These are phyloP conservation scores for Coniosporium uncinatum DNA, from an alignment of 2,329 filamentous ascomycete species.

Conservation along the genomic window DNA sequence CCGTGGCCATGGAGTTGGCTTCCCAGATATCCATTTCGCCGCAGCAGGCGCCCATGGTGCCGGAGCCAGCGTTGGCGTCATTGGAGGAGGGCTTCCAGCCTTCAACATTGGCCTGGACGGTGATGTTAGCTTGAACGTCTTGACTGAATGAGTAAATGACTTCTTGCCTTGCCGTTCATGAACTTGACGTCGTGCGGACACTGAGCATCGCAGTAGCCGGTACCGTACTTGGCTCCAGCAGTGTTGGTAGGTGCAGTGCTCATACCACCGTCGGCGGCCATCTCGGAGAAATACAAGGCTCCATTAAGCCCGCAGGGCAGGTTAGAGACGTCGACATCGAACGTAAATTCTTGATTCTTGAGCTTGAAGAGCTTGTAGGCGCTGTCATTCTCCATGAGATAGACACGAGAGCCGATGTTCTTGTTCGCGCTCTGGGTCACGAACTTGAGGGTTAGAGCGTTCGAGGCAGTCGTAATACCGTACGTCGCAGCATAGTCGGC, in stretches of 20 bases:
- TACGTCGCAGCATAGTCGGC: conserved; percentile 32
- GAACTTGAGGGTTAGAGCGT: conserved; percentile 49
- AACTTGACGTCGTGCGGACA: conserved; percentile 45
- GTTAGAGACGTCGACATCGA: conserved; percentile 46
- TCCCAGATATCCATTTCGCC: conserved; percentile 68
- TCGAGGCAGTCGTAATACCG: conserved; percentile 45
- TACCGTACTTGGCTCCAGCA: conserved; percentile 51
- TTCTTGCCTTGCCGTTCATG: conserved; percentile 38
- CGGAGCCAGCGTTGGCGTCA: conserved; percentile 48
- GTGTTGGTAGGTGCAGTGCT: conserved; percentile 42
- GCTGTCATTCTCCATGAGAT: conserved; percentile 30
- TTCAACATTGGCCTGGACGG: conserved; percentile 44
- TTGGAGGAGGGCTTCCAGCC: conserved; percentile 44
- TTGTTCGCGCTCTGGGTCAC: conserved; percentile 42
- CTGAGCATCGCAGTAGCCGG: conserved; percentile 45
- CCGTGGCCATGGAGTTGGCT: conserved; percentile 59
- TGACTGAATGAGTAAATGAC: neutral
- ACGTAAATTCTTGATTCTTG: conserved; percentile 32
- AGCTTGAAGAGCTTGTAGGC: conserved; percentile 35
- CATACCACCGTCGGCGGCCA: conserved; percentile 56
- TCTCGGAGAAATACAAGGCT: conserved; percentile 60
- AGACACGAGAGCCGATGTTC: conserved; percentile 34
- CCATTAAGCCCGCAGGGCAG: conserved; percentile 68
- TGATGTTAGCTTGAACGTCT: conserved; percentile 7
- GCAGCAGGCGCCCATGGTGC: conserved; percentile 56